These are phyloP conservation scores for Fusarium tanahbumbuense DNA, from an alignment of 2,329 filamentous ascomycete species.

Conservation along the genomic window DNA sequence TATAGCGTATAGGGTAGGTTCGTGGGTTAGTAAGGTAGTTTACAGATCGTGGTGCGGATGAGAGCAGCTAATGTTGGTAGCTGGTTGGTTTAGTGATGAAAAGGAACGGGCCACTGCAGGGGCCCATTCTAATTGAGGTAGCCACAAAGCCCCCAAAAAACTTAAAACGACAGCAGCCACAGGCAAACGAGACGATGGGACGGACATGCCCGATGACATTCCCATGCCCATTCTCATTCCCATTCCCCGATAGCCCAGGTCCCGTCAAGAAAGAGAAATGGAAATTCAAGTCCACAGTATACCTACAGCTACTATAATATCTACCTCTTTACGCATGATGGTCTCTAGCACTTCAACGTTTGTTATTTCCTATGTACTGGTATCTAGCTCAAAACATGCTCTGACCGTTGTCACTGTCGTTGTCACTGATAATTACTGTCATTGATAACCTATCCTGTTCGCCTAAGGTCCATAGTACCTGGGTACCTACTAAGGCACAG, in stretches of 20 bases:
- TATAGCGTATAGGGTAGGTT: not conserved
- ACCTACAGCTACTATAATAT: not conserved
- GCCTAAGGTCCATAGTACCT: not conserved
- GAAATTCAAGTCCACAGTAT: not conserved
- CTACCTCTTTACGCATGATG: not conserved
- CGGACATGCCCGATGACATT: conserved; percentile 7
- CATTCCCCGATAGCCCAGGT: not conserved
- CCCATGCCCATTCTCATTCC: not conserved
- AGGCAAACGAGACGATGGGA: not conserved
- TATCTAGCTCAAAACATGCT: not conserved
- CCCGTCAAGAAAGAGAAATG: not conserved
- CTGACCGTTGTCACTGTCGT: not conserved
- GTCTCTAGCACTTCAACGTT: not conserved
- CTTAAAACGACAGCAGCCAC: conserved; percentile 8
- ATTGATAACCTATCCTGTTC: not conserved
- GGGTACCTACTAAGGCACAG: not conserved
- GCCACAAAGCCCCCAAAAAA: conserved; percentile 11
- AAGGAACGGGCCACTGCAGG: not conserved
- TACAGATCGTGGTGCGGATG: not conserved
- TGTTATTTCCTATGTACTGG: not conserved
- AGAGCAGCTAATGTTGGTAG: not conserved
- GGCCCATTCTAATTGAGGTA: not conserved
- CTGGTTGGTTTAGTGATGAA: not conserved
- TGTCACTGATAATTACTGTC: not conserved
- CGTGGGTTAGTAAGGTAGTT: not conserved